Evolutionary conservation across 2,329 filamentous ascomycete genomes (phyloP), one percentile per base, ranked within the genome.

Genomic region (Sporothrix brunneoviolacea): DNA sequence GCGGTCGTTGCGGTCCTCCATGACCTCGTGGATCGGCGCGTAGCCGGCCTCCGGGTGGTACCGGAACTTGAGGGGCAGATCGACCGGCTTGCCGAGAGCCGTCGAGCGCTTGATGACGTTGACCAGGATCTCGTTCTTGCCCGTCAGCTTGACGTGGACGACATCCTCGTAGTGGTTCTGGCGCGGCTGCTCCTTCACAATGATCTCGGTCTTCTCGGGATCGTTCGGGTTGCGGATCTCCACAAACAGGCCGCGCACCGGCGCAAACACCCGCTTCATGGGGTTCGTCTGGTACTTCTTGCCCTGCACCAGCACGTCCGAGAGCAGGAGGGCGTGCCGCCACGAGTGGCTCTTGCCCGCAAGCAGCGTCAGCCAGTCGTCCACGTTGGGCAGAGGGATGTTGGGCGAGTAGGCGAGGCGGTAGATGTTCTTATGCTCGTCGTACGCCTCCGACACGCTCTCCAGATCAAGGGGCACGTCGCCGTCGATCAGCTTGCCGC

Each of bases 241-340:
- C 30, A 98, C 88, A 53, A 90, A 85, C 68, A 97, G 82, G 41
- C 93, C 93, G 30, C 84, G 83, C 13, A 83, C 80, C 13, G 93
- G 93, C 10, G 88, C 84, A 58, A 97, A 91, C 53, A 98, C 90
- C 51, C 91, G 84, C 65, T 84, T 86, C 72, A 96, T 86, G 0
- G 93, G 94, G 70, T 98, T 98, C 52, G 89, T 95, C 73, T 97
- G 89, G 74, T 95, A 97, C 64, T 94, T 90, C 67, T 95, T 86
- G 15, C 91, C 93, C 68, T 98, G 93, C 4, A 96, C 88, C 57
- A 96, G 84, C 24, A 96, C 86, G 59, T 98, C 91, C 0, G 91
- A 86, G 53, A 89, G 88, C 69, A 98, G 91, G 53, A 98, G 82
- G 24, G 93, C 93, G 64, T 96, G 89, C 53, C 91, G 83, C 93